These are phyloP conservation scores for Polyporus arcularius DNA, from an alignment of 768 basidiomycete genomes.

Conservation along the genomic window DNA sequence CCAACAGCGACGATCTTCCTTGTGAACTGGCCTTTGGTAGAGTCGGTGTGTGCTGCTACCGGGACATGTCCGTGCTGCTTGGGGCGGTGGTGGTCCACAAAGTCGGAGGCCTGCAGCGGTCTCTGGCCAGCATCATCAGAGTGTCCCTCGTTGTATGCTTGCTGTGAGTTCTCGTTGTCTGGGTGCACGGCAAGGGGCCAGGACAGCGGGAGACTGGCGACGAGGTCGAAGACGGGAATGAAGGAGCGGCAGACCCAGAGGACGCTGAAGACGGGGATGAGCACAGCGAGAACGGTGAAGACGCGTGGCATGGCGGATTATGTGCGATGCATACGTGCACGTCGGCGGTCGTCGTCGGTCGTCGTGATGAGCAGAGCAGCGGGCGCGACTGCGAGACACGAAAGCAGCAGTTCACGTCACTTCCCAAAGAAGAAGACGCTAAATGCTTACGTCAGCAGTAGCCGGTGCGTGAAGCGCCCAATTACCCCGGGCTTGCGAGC, in stretches of 20 bases:
- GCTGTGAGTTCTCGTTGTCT: slow-evolving; percentile 16
- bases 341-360: background rate
- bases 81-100: slow-evolving; percentile 3
- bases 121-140: background rate
- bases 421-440: no score
- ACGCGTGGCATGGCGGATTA: slow-evolving; percentile 13
- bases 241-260: slow-evolving; percentile 23
- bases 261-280: slow-evolving; percentile 20
- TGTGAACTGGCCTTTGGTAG: slow-evolving; percentile 17
- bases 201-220: slow-evolving; percentile 20
- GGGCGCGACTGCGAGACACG: background rate
- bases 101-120: background rate
- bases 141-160: slow-evolving; percentile 1
- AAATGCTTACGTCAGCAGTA: background rate
- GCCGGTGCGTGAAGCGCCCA: background rate
- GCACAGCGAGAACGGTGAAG: slow-evolving; percentile 19
- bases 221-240: slow-evolving; percentile 17
- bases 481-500: background rate
- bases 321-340: background rate
- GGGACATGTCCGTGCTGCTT: background rate
- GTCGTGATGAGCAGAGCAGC: background rate
- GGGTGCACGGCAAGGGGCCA: slow-evolving; percentile 28
- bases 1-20: slow-evolving; percentile 74
- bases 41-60: background rate
- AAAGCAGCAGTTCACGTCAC: background rate